Conservation (phyloP, 2,329 filamentous ascomycete species). For the Curvularia spicifera region DNA sequence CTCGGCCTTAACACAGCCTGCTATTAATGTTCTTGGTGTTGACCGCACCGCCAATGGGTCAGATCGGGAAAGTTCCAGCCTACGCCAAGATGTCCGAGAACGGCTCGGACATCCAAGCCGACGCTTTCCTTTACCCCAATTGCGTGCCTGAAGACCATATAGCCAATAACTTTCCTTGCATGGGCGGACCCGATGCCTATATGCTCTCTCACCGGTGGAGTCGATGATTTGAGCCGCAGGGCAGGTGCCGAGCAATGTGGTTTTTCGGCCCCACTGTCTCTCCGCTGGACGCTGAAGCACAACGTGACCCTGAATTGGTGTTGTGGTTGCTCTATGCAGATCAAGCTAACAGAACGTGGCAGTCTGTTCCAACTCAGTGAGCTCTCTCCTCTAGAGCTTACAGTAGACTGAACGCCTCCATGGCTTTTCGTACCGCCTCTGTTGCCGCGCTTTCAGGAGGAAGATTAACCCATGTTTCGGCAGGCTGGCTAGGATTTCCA, state of each 20-base stretch:
- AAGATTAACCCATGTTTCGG: slow-evolving; percentile 9
- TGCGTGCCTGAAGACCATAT: neutral
- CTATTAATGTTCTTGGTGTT: neutral
- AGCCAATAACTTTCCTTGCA: neutral
- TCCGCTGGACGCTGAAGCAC: neutral
- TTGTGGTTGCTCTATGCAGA: neutral
- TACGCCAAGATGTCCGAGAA: neutral
- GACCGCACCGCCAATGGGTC: neutral
- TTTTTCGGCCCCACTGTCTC: neutral
- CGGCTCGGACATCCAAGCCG: neutral
- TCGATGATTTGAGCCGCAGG: neutral
- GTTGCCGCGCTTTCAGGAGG: slow-evolving; percentile 12
- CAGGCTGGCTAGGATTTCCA: slow-evolving; percentile 5
- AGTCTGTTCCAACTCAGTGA: neutral
- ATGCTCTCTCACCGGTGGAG: neutral
- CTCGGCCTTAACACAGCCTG: neutral
- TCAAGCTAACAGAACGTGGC: neutral
- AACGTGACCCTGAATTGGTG: neutral
- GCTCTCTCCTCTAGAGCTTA: neutral
- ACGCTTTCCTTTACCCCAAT: neutral
- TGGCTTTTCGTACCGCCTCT: slow-evolving; percentile 14
- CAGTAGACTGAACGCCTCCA: slow-evolving; percentile 13
- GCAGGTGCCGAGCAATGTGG: neutral
- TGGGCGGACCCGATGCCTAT: neutral
- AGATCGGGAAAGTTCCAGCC: neutral